Percentiles rank a stretch among this genome's conserved stretches.
These are phyloP conservation scores for Phytopythium helicoides DNA, from an alignment of 352 stramenopile genomes.

Conservation along the genomic window DNA sequence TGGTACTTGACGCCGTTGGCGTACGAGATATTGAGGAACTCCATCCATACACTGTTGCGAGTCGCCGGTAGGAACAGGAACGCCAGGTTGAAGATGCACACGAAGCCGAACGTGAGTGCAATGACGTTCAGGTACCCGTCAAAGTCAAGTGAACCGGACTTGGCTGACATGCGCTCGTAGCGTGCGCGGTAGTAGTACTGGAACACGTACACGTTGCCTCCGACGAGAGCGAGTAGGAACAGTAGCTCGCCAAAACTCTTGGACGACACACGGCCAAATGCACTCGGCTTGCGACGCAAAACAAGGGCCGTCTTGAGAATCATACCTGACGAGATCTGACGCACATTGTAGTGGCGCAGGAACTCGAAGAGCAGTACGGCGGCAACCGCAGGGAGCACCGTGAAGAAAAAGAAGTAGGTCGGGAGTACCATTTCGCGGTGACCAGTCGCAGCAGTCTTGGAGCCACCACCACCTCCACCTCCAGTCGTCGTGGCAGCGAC, in stretches of 20 bases:
- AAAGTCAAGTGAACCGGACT: conserved; percentile 12
- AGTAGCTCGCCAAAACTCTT: conserved; percentile 31
- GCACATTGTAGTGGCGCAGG: conserved; percentile 38
- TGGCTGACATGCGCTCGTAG: conserved; percentile 9
- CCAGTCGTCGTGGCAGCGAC: conserved; percentile 10
- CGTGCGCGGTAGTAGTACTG: conserved; percentile 17
- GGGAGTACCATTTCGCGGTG: conserved; percentile 47
- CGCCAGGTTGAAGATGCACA: conserved; percentile 43
- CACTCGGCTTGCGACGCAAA: conserved; percentile 19
- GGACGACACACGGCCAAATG: conserved; percentile 49
- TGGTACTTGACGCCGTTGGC: conserved; percentile 55
- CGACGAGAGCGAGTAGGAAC: conserved; percentile 19
- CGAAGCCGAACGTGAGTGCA: conserved; percentile 28
- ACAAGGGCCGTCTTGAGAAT: too few species aligned
- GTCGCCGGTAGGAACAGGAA: conserved; percentile 46
- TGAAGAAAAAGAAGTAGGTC: conserved; percentile 50
- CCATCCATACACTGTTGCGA: conserved; percentile 51
- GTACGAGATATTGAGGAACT: conserved; percentile 57
- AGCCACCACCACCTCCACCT: conserved; percentile 16
- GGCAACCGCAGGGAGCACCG: conserved; percentile 31
- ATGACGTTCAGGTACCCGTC: conserved; percentile 25
- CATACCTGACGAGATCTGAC: too few species aligned
- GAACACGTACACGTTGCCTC: conserved; percentile 32
- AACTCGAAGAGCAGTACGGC: conserved; percentile 38
- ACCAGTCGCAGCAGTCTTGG: background rate